phyloP scores from a whole-genome alignment of 2,329 filamentous ascomycete species.

The Aspergillus calidoustus region DNA sequence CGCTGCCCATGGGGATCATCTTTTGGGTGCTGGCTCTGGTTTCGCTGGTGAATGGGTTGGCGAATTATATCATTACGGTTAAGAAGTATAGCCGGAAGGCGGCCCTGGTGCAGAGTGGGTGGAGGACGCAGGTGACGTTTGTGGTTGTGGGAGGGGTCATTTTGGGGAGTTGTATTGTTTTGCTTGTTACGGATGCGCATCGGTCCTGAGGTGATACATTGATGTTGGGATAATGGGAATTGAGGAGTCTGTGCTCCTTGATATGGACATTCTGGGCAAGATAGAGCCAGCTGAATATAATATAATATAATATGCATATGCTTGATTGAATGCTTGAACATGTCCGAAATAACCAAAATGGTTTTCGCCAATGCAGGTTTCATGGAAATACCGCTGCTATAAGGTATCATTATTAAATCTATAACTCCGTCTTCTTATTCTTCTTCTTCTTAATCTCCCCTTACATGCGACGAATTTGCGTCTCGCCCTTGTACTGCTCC shows the following conservation, averaged over 20 bases:
- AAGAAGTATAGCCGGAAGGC: constrained; percentile 77
- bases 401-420: constrained; percentile 14
- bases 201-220: not conserved
- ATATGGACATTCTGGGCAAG: not conserved
- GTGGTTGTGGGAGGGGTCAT: constrained; percentile 49
- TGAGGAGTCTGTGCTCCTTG: not conserved
- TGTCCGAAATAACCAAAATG: not conserved
- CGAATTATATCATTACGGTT: constrained; percentile 84
- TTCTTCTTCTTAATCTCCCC: no score
- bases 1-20: constrained; percentile 80
- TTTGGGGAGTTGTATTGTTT: constrained; percentile 50
- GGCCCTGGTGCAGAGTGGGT: constrained; percentile 89
- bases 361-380: not conserved
- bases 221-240: not conserved
- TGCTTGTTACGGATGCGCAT: constrained; percentile 45
- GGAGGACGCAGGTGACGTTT: constrained; percentile 85
- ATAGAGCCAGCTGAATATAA: not conserved
- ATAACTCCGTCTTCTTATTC: not conserved
- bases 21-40: constrained; percentile 83
- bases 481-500: constrained; percentile 84
- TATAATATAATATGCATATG: not conserved
- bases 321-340: not conserved
- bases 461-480: constrained; percentile 83
- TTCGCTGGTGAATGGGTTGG: constrained; percentile 77
- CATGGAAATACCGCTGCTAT: constrained; percentile 17